Conservation (phyloP, 1,139 yeast species). For the Kluyveromyces sp. region DNA sequence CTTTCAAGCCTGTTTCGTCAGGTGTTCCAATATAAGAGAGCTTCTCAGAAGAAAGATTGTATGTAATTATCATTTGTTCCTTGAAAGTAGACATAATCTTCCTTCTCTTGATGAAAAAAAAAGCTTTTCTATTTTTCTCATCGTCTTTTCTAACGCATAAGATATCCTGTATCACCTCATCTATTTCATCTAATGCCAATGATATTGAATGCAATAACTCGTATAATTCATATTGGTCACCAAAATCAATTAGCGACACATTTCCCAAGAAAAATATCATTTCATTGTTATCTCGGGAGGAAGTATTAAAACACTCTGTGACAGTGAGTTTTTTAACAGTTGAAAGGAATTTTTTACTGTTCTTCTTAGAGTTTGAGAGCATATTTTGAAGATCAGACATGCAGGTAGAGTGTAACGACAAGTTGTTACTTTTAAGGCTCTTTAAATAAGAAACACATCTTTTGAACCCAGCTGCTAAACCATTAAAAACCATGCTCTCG, state of each 20-base stretch:
- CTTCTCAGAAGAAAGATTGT: constrained; percentile 8
- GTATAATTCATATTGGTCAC: constrained; percentile 18
- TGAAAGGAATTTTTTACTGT: constrained; percentile 15
- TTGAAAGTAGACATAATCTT: constrained; percentile 7
- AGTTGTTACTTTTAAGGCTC: constrained; percentile 8
- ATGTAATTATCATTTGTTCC: constrained; percentile 6
- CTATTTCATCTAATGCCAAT: constrained; percentile 18
- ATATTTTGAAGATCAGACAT: constrained; percentile 14
- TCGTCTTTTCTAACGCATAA: constrained; percentile 4
- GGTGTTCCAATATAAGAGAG: constrained; percentile 9
- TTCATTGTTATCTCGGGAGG: constrained; percentile 6
- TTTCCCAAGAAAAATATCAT: constrained; percentile 20
- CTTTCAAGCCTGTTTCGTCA: constrained; percentile 11
- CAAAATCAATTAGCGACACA: constrained; percentile 15
- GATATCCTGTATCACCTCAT: constrained; percentile 19
- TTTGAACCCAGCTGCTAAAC: constrained; percentile 58
- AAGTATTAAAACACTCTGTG: constrained; percentile 6
- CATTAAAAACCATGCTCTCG: constrained; percentile 61
- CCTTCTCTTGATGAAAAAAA: constrained; percentile 4
- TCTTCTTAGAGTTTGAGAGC: constrained; percentile 14
- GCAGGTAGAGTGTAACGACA: constrained; percentile 20
- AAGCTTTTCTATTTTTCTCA: neutral
- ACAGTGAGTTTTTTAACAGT: constrained; percentile 14
- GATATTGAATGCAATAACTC: constrained; percentile 17
- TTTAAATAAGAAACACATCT: constrained; percentile 43